Percentiles rank a stretch among this genome's conserved stretches.
Evolutionary conservation across 805 yeast genomes (phyloP).

Genomic region (Ogataea philodendri): DNA sequence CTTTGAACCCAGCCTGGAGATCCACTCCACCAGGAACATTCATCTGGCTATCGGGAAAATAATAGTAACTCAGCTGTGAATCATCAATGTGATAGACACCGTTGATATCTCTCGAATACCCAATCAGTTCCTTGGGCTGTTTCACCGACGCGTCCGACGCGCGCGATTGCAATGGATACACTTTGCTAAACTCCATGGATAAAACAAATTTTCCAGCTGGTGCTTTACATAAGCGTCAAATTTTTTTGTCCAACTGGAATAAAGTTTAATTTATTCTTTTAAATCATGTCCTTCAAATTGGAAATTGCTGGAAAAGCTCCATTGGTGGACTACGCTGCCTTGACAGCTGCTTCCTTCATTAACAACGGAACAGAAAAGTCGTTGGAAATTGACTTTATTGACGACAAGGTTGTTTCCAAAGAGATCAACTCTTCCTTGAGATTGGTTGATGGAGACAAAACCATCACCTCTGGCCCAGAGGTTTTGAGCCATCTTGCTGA

Average conservation of each 20-base stretch:
- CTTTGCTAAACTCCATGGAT: conserved; percentile 19
- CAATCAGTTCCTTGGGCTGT: conserved; percentile 81
- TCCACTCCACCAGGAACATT: conserved; percentile 53
- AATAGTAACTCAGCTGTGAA: conserved; percentile 64
- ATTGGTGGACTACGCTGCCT: conserved; percentile 70
- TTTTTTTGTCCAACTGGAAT: conserved; percentile 4
- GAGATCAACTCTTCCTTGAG: conserved; percentile 41
- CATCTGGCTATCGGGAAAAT: conserved; percentile 72
- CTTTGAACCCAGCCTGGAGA: conserved; percentile 60
- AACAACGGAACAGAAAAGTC: conserved; percentile 51
- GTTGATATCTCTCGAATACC: conserved; percentile 60
- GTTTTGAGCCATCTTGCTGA: conserved; percentile 50
- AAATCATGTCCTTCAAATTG: conserved; percentile 44
- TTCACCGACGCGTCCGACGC: conserved; percentile 67
- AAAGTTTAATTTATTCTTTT: conserved; percentile 1
- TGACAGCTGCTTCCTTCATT: conserved; percentile 75
- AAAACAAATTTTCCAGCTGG: background rate
- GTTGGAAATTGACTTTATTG: conserved; percentile 63
- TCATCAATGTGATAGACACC: conserved; percentile 48
- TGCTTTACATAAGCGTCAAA: conserved; percentile 5
- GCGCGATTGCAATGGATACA: conserved; percentile 43
- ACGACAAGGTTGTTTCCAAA: conserved; percentile 61
- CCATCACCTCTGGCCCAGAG: conserved; percentile 42
- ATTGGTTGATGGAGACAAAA: conserved; percentile 43
- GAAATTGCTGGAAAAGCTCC: conserved; percentile 86